Evolutionary conservation across 2,329 filamentous ascomycete species (phyloP).

Genomic region (Camillea tinctor): DNA sequence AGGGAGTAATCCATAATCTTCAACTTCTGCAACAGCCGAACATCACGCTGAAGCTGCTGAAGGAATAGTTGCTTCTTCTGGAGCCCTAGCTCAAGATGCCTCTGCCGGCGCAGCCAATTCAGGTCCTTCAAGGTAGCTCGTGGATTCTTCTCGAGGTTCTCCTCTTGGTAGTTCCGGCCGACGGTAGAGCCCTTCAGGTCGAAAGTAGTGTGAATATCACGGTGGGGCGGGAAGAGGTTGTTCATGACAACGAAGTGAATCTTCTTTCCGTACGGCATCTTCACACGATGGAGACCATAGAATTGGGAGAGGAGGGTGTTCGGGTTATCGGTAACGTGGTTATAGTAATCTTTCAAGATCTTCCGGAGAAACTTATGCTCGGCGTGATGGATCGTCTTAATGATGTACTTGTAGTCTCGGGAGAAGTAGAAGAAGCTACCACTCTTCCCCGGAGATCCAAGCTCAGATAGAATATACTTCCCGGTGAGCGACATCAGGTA

Average conservation of each 20-base stretch:
- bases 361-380: constrained; percentile 87
- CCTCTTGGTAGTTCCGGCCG: constrained; percentile 86
- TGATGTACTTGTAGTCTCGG: constrained; percentile 99
- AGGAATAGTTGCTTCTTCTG: constrained; percentile 86
- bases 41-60: constrained; percentile 84
- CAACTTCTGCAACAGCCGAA: constrained; percentile 78
- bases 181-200: constrained; percentile 96
- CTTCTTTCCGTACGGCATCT: constrained; percentile 96
- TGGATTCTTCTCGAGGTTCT: constrained; percentile 83
- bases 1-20: constrained; percentile 99
- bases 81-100: constrained; percentile 84
- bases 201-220: constrained; percentile 96
- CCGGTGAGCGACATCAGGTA: constrained; percentile 97
- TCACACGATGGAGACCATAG: constrained; percentile 94
- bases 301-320: constrained; percentile 98
- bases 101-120: constrained; percentile 87
- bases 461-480: constrained; percentile 96
- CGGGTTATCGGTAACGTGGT: constrained; percentile 87
- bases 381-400: constrained; percentile 97
- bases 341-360: constrained; percentile 87
- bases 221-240: constrained; percentile 95
- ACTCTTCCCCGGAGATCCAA: constrained; percentile 96
- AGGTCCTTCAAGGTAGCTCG: constrained; percentile 93
- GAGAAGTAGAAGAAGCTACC: constrained; percentile 99
- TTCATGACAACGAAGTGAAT: constrained; percentile 99